phyloP scores from a whole-genome alignment of 2,329 filamentous ascomycete species.

The Cercospora berteroae region DNA sequence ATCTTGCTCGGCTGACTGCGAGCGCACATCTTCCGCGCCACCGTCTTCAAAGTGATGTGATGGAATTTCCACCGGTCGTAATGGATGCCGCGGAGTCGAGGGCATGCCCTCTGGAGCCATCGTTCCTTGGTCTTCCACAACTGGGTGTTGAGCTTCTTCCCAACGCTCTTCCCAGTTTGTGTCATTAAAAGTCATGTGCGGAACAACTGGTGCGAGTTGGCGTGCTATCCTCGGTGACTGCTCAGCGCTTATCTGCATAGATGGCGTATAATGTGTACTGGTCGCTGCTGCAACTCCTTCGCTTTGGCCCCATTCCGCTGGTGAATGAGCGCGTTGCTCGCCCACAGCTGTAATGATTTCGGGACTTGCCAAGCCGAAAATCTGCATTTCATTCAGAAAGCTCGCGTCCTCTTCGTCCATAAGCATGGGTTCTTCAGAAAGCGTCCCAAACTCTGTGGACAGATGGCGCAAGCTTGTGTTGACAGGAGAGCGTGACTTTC shows the following conservation, averaged over 20 bases:
- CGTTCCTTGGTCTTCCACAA: background rate
- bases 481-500: conserved; percentile 12
- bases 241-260: background rate
- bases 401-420: conserved; percentile 28
- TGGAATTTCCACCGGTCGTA: background rate
- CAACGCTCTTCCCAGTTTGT: background rate
- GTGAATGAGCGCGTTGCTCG: background rate
- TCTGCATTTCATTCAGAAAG: background rate
- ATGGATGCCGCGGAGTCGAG: background rate
- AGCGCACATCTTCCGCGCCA: background rate
- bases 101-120: background rate
- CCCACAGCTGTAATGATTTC: background rate
- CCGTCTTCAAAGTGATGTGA: background rate
- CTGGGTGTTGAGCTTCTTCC: background rate
- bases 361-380: background rate
- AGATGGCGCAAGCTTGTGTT: conserved; percentile 28
- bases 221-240: background rate
- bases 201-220: background rate
- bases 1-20: background rate
- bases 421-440: conserved; percentile 37
- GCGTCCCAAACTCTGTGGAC: conserved; percentile 27
- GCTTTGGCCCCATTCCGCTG: background rate
- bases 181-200: background rate
- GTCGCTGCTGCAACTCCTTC: background rate
- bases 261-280: background rate